phyloP scores from a whole-genome alignment of 164 flowering plant species.

The Malania oleifera region DNA sequence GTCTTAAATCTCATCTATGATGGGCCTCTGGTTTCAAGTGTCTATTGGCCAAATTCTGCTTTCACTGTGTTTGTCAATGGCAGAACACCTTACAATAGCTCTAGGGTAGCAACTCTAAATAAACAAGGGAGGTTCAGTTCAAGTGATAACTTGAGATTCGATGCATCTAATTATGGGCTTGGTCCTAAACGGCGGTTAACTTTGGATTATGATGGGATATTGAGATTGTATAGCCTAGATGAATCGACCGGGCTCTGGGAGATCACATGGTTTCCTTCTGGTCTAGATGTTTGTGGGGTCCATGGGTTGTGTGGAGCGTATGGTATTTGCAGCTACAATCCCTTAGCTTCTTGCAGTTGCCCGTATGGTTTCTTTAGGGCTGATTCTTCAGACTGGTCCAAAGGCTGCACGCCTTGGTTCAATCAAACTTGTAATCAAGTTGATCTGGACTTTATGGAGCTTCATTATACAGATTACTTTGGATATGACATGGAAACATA shows the following conservation, averaged over 20 bases:
- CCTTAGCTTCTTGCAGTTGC: background rate
- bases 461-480: background rate
- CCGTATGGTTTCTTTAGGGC: background rate
- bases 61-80: background rate
- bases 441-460: background rate
- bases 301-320: constrained; percentile 1
- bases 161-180: constrained; percentile 1
- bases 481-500: background rate
- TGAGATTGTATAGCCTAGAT: too few relatives aligned
- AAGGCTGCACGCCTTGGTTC: background rate
- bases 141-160: background rate
- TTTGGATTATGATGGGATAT: too few relatives aligned
- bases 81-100: constrained; percentile 3
- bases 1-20: constrained; percentile 1
- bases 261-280: too few relatives aligned
- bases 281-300: too few relatives aligned
- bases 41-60: constrained; percentile 14
- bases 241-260: too few relatives aligned
- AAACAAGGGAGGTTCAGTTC: background rate
- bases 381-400: background rate
- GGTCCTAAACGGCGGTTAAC: too few relatives aligned
- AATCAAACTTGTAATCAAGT: background rate
- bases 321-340: constrained; percentile 2
- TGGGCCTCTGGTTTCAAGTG: constrained; percentile 6
- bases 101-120: background rate